Evolutionary conservation across 2,329 filamentous ascomycete genomes (phyloP), one percentile per base, ranked within the genome.

Genomic region (Penicillium rolfsii): DNA sequence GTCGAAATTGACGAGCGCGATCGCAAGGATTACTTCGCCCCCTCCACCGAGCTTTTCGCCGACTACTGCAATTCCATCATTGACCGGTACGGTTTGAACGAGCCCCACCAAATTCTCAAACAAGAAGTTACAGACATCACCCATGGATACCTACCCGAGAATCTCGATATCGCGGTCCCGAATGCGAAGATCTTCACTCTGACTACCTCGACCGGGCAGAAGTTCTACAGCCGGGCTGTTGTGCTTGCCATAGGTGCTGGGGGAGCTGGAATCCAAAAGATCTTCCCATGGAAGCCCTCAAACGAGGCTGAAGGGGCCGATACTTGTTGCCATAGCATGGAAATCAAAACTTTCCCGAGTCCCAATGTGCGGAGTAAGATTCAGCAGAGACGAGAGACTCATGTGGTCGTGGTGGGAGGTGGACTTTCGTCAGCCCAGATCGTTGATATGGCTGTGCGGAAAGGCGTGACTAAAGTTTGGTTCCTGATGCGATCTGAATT

Each of bases 341-440:
- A 88, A 38, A 85, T 90, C 50, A 80, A 82, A 28, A 72, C 79
- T 0, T 85, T 90, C 52, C 86, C 89, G 0, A 82, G 85, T 53
- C 73, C 78, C 0, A 70, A 82, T 2, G 75, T 91, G 0, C 74
- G 76, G 19, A 67, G 74, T 0, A 87, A 86, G 58, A 85, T 91
- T 9, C 76, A 79, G 5, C 73, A 76, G 1, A 76, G 76, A 5
- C 70, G 75, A 59, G 63, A 74, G n/a, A 91, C 88, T 0, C 87
- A 88, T 62, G 74, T 93, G 7, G 80, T 93, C 7, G 83, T 94
- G 8, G 82, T 94, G 4, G 90, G 90, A 1, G 91, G 91, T 1
- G 91, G 91, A 0, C 77, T 94, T 4, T 93, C 91, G 0, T 90
- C 89, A 24, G 89, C 90, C 0, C 91, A 94, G 72, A 80, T 93